These are phyloP conservation scores for Russula griseocarnosa DNA, from an alignment of 768 basidiomycete genomes.

Conservation along the genomic window DNA sequence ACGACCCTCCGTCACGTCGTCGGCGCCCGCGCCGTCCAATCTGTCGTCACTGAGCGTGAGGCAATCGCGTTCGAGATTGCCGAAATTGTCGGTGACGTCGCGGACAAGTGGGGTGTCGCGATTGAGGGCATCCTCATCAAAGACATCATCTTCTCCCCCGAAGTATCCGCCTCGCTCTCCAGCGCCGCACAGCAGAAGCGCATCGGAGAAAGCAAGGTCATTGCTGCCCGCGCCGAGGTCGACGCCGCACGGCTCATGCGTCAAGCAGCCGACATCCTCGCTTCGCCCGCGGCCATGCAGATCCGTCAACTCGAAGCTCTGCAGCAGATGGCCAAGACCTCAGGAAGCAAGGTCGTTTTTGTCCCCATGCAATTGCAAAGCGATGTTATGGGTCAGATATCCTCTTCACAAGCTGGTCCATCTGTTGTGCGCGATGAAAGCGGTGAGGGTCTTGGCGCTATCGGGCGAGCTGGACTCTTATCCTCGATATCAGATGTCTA, in stretches of 20 bases:
- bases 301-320: conserved; percentile 95
- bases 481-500: conserved; percentile 48
- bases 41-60: conserved; percentile 94
- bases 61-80: conserved; percentile 96
- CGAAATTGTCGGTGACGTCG: conserved; percentile 88
- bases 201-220: conserved; percentile 94
- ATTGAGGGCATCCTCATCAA: conserved; percentile 96
- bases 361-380: conserved; percentile 89
- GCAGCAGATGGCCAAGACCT: conserved; percentile 89
- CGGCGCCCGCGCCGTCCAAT: conserved; percentile 91
- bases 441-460: conserved; percentile 42
- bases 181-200: conserved; percentile 97
- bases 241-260: conserved; percentile 94
- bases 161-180: conserved; percentile 86
- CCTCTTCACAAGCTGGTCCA: conserved; percentile 26
- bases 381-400: conserved; percentile 55
- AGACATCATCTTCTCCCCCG: conserved; percentile 89
- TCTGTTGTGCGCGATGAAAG: conserved; percentile 37
- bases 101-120: conserved; percentile 94
- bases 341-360: conserved; percentile 89
- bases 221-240: conserved; percentile 93
- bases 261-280: conserved; percentile 92
- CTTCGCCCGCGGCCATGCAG: conserved; percentile 95
- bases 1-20: conserved; percentile 98
- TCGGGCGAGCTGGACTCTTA: conserved; percentile 51